Conservation (phyloP, 345 rosid species). For the Lepidium sativum region DNA sequence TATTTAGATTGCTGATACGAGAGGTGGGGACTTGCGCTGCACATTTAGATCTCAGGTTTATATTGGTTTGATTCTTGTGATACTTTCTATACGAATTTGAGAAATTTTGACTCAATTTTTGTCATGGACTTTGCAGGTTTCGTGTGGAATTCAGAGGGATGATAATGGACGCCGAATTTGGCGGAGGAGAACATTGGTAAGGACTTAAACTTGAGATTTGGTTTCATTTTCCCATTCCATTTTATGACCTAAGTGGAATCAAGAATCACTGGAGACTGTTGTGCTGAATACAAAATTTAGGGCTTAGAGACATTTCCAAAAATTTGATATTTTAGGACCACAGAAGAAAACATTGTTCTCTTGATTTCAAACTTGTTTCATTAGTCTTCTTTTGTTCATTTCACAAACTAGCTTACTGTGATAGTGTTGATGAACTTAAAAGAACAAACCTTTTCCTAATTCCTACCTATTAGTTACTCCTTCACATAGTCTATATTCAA, state of each 20-base stretch:
- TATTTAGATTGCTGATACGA: constrained; percentile 30
- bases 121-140: constrained; percentile 23
- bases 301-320: not conserved
- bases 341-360: not conserved
- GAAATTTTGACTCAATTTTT: not conserved
- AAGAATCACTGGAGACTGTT: too few relatives aligned
- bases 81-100: not conserved
- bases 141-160: constrained; percentile 30
- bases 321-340: not conserved
- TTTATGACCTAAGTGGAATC: not conserved
- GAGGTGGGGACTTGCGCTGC: constrained; percentile 10
- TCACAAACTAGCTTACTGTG: not conserved
- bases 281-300: not conserved
- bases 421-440: not conserved
- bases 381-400: not conserved
- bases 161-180: constrained; percentile 50
- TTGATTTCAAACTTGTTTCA: not conserved
- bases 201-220: not conserved
- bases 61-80: not conserved
- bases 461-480: not conserved
- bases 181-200: constrained; percentile 80
- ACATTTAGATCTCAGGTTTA: constrained; percentile 29
- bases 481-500: too few relatives aligned
- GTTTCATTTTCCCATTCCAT: not conserved
- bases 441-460: not conserved